Conservation (phyloP, 495 filamentous ascomycete genomes). For the Penicillium macrosclerotiorum region DNA sequence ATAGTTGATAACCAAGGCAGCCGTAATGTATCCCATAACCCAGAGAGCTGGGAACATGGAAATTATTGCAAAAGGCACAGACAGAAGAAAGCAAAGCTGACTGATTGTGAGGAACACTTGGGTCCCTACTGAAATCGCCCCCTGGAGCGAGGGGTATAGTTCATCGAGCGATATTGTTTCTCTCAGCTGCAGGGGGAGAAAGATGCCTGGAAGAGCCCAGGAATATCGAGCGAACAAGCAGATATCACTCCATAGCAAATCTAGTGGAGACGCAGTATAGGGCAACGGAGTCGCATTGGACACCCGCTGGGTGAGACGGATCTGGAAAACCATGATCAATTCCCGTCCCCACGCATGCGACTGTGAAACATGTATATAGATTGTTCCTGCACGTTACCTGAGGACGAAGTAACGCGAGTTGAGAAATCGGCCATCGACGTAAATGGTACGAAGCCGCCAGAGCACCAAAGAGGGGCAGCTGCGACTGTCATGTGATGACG, state of each 20-base stretch:
- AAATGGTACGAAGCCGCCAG: neutral
- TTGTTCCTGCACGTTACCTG: too few relatives aligned
- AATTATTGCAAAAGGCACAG: constrained; percentile 47
- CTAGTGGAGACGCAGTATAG: constrained; percentile 61
- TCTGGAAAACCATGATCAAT: constrained; percentile 6
- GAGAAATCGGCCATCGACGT: neutral
- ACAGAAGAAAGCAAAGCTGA: constrained; percentile 34
- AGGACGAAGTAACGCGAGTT: too few relatives aligned
- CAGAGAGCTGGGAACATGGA: constrained; percentile 50
- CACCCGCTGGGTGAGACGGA: constrained; percentile 8
- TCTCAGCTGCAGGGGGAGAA: constrained; percentile 50
- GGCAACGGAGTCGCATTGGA: constrained; percentile 25
- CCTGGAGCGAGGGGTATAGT: constrained; percentile 49
- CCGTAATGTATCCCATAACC: constrained; percentile 35
- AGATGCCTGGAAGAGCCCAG: constrained; percentile 50
- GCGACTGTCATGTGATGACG: constrained; percentile 11
- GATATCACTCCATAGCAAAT: constrained; percentile 54
- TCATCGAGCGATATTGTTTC: constrained; percentile 55
- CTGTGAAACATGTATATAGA: too few relatives aligned
- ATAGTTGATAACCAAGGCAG: constrained; percentile 47
- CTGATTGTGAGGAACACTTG: constrained; percentile 49
- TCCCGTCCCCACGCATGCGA: too few relatives aligned
- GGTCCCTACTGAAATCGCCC: constrained; percentile 47
- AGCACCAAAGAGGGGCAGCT: constrained; percentile 1
- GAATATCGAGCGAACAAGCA: constrained; percentile 48